Evolutionary conservation across 2,329 filamentous ascomycete genomes (phyloP).

Genomic region (Pyrenochaeta sp.): DNA sequence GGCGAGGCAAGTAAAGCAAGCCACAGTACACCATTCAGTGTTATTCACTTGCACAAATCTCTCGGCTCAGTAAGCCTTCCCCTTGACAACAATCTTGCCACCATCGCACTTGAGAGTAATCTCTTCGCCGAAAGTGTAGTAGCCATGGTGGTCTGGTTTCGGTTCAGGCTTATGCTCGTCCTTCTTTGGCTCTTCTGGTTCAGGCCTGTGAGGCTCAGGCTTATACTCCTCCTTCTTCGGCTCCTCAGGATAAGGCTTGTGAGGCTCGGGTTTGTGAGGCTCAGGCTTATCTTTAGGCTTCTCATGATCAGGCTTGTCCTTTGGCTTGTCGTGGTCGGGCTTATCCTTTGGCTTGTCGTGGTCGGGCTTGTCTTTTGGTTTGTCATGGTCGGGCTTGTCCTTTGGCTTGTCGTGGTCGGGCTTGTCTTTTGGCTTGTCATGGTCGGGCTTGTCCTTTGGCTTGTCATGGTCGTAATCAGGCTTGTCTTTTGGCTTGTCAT

Average conservation of each 20-base stretch:
- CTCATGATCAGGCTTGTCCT: too few species aligned
- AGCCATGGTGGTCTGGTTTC: background rate
- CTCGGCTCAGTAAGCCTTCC: background rate
- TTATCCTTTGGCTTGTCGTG: too few species aligned
- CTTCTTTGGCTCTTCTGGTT: background rate
- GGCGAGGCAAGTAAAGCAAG: background rate
- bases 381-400: background rate
- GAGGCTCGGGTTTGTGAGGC: too few species aligned
- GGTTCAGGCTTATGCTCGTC: background rate
- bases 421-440: background rate
- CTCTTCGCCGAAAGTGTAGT: slow-evolving; percentile 8
- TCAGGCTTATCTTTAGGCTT: too few species aligned
- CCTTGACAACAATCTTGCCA: slow-evolving; percentile 4
- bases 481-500: background rate
- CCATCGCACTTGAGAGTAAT: slow-evolving; percentile 2
- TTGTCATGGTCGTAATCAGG: background rate
- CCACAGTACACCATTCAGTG: too few species aligned
- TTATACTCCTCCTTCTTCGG: too few species aligned
- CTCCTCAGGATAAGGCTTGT: too few species aligned
- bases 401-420: background rate
- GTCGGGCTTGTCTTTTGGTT: too few species aligned
- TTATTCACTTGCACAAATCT: background rate
- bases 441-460: background rate
- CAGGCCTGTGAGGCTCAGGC: background rate
- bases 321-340: too few species aligned